Percentiles rank a stretch among this genome's conserved stretches.
phyloP scores from a whole-genome alignment of 441 rosid genomes.

The Euphorbia celastroides region DNA sequence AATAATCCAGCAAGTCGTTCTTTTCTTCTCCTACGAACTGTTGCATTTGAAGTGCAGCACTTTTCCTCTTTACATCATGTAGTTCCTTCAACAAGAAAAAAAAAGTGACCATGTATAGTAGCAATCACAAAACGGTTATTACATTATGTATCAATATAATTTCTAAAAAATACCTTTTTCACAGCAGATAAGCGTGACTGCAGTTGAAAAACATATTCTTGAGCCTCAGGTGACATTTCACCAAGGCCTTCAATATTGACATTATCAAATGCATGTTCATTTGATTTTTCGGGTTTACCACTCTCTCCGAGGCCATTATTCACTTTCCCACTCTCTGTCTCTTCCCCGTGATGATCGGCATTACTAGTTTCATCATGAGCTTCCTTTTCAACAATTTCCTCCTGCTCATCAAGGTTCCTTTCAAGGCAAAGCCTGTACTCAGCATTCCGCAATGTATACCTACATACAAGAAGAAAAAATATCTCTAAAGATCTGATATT shows the following conservation, averaged over 20 bases:
- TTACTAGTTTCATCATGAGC: constrained; percentile 30
- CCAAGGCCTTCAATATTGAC: constrained; percentile 44
- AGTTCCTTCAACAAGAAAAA: constrained; percentile 53
- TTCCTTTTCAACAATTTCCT: constrained; percentile 36
- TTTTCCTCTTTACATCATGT: constrained; percentile 72
- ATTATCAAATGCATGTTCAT: constrained; percentile 30
- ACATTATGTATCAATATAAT: not conserved
- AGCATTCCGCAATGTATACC: constrained; percentile 94
- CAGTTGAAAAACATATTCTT: constrained; percentile 57
- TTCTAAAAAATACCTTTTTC: constrained; percentile 46
- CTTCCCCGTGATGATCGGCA: constrained; percentile 31
- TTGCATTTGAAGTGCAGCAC: constrained; percentile 93
- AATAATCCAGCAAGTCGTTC: constrained; percentile 88
- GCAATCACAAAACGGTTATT: not conserved
- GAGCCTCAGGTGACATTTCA: constrained; percentile 60
- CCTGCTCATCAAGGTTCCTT: constrained; percentile 54
- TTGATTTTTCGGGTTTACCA: constrained; percentile 24
- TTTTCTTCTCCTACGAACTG: constrained; percentile 97
- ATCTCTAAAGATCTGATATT: no score
- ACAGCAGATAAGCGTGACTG: constrained; percentile 61
- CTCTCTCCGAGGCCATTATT: constrained; percentile 26
- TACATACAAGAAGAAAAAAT: constrained; percentile 14
- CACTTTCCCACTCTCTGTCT: constrained; percentile 25
- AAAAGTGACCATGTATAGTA: constrained; percentile 15
- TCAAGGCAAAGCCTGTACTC: constrained; percentile 93